These are phyloP conservation scores for Talaromyces sp. DNA, from an alignment of 2,329 filamentous ascomycete genomes.

Conservation along the genomic window DNA sequence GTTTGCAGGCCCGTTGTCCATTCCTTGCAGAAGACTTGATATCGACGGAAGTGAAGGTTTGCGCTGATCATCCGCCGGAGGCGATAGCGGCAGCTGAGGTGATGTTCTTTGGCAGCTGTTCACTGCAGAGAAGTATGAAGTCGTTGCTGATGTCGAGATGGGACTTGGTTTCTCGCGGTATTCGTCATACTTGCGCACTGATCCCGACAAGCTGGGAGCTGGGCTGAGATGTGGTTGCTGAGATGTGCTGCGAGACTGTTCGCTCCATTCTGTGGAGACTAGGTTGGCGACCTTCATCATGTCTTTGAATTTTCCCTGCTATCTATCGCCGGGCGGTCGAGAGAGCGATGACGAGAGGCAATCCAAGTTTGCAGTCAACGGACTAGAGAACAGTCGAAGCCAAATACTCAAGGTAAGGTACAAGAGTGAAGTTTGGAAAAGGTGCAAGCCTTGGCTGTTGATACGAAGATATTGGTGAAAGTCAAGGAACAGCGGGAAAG, in stretches of 20 bases:
- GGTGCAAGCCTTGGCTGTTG: not conserved
- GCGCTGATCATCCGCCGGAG: conserved; percentile 53
- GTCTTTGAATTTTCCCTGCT: not conserved
- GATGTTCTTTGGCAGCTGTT: conserved; percentile 27
- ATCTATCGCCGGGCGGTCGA: not conserved
- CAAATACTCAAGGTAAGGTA: not conserved
- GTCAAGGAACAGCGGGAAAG: conserved; percentile 2
- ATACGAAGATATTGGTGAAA: not conserved
- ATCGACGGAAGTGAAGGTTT: conserved; percentile 91
- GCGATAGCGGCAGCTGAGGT: conserved; percentile 36
- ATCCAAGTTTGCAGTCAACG: not conserved
- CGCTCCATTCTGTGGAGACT: conserved; percentile 16
- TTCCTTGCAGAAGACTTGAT: conserved; percentile 79
- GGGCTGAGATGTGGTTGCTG: conserved; percentile 12
- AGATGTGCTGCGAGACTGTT: conserved; percentile 3
- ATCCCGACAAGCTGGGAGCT: conserved; percentile 11
- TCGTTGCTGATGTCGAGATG: conserved; percentile 8
- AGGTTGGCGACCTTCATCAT: conserved; percentile 19
- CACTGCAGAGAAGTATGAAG: conserved; percentile 26
- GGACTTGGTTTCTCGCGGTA: conserved; percentile 19
- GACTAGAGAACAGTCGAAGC: not conserved
- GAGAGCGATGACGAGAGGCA: not conserved
- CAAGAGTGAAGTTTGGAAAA: not conserved
- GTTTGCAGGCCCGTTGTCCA: conserved; percentile 56
- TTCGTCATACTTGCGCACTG: conserved; percentile 25